Percentiles rank a stretch among this genome's conserved stretches.
phyloP scores from a whole-genome alignment of 2,329 filamentous ascomycete genomes.

The Colletotrichum orchidophilum region DNA sequence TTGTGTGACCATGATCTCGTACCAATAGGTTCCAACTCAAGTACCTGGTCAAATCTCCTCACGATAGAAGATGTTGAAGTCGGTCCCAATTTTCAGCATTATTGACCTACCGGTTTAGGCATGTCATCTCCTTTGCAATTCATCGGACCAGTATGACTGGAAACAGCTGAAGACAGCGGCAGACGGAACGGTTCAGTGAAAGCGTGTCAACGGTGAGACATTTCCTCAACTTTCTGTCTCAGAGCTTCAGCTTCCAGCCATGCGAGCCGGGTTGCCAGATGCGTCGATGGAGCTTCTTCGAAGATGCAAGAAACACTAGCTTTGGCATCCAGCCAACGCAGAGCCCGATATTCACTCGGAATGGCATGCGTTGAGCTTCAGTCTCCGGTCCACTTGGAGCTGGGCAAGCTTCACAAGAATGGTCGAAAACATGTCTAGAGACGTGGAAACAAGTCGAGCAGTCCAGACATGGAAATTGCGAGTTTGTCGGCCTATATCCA shows the following conservation, averaged over 20 bases:
- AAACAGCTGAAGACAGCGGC: neutral
- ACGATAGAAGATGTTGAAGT: neutral
- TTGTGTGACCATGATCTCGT: too few relatives aligned
- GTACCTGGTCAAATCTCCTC: too few relatives aligned
- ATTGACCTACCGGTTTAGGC: neutral
- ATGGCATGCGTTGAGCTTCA: neutral
- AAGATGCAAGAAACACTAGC: neutral
- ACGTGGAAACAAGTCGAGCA: neutral
- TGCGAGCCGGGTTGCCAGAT: neutral
- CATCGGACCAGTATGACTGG: neutral
- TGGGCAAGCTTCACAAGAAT: too few relatives aligned
- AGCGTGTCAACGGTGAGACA: neutral
- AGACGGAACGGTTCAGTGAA: neutral
- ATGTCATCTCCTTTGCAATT: too few relatives aligned
- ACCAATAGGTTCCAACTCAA: too few relatives aligned
- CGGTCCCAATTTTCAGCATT: neutral
- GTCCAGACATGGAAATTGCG: neutral
- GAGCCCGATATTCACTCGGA: neutral
- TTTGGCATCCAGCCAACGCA: neutral
- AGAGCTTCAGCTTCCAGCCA: neutral
- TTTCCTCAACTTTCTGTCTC: neutral
- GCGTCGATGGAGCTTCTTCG: neutral
- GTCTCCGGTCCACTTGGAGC: neutral
- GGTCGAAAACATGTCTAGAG: neutral
- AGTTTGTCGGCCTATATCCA: neutral